Base-by-base conservation (phyloP, 2,329 filamentous ascomycete genomes). In the Incumbomyces lentus region DNA sequence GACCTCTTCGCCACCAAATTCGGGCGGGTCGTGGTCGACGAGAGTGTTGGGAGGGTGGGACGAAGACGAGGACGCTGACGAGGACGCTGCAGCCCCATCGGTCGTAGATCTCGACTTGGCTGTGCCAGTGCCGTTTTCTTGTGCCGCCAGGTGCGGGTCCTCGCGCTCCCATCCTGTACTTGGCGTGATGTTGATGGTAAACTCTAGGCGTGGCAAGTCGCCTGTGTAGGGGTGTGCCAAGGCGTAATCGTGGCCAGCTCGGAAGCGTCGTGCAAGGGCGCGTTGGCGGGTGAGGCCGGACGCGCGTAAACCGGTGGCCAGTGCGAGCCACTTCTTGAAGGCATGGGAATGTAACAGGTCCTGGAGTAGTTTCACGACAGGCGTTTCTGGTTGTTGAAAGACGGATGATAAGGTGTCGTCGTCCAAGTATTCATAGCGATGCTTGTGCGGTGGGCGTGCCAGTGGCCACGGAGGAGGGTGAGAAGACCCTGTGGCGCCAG, bases 401-500 rank as follows among this genome's bases (percentile, higher is more conserved):
- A 69, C 64, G 37, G 53, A 49, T 64, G 55, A 55, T 59, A 42
- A 54, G 59, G 49, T 59, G 62, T 35, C 47, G 64, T 46, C 44
- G 16, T 52, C 49, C 32, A 57, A 49, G 65, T 92, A 98, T 2
- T 95, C 72, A 63, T 84, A 98, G 12, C 89, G 85, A 61, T 95
- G 88, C 69, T 98, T 98, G 68, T 98, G 89, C 0, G 92, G 92
- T 33, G 92, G 92, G 29, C 79, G 76, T 6, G 92, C 86, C 7
- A 93, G 83, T 50, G 74, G 78, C 85, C 86, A 92, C 0, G 68
- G 66, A 35, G 70, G 48, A 19, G 53, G 48, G 16, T 52, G 46
- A 16, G 39, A 36, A 26, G 30, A 37, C 6, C 39, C 44, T 36
- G 71, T 68, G 13, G 43, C 8, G 18, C 40, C 32, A 4, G 76